phyloP scores from a whole-genome alignment of 2,329 filamentous ascomycete species.

The Pseudopyricularia cyperi region DNA sequence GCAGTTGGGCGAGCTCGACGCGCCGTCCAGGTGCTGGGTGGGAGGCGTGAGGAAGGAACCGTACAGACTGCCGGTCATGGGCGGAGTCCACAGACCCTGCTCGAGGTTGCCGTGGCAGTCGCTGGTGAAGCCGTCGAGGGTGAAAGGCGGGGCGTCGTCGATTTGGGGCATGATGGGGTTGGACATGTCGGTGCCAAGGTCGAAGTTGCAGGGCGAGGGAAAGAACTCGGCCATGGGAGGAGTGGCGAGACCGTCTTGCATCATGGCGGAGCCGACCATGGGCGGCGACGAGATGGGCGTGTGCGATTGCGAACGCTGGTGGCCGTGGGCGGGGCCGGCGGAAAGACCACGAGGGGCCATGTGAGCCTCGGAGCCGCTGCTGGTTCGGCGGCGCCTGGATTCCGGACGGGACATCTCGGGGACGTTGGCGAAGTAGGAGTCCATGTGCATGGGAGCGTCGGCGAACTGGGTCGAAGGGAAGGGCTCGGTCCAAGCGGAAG shows the following conservation, averaged over 20 bases:
- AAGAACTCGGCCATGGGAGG: conserved; percentile 1
- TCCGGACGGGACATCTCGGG: not conserved
- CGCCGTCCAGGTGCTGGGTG: not conserved
- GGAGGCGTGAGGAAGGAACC: conserved; percentile 2
- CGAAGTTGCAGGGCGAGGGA: conserved; percentile 2
- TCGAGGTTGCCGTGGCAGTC: not conserved
- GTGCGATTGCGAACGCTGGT: conserved; percentile 2
- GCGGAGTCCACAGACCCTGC: conserved; percentile 3
- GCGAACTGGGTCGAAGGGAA: conserved; percentile 2
- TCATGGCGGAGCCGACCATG: not conserved
- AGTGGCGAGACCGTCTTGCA: not conserved
- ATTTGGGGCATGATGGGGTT: not conserved
- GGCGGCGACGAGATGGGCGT: conserved; percentile 2
- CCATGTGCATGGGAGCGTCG: conserved; percentile 1
- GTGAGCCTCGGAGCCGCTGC: not conserved
- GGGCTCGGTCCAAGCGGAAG: conserved; percentile 1
- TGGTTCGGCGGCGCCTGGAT: conserved; percentile 2
- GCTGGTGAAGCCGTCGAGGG: conserved; percentile 1
- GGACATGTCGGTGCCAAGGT: not conserved
- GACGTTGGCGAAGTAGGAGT: not conserved
- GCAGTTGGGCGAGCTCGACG: not conserved
- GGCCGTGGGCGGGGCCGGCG: not conserved
- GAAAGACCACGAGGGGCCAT: not conserved
- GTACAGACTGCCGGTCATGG: conserved; percentile 2
- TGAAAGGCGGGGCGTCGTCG: not conserved